Evolutionary conservation across 2,329 filamentous ascomycete species (phyloP), one percentile per base, ranked within the genome.

Genomic region (Xylaria hypoxylon): DNA sequence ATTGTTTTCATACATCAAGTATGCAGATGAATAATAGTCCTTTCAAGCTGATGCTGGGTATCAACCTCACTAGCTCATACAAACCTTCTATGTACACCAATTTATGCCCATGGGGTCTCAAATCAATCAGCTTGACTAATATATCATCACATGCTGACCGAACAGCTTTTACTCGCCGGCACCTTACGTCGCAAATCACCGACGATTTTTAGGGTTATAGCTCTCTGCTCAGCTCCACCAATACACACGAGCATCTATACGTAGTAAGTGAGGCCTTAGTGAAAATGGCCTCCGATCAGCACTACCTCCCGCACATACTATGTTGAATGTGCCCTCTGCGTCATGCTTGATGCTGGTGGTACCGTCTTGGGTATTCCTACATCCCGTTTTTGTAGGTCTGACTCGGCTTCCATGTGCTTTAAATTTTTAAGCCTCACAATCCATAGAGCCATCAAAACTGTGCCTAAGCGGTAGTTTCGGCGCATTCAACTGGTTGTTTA

Each of bases 1-100:
- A 15, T 19, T 62, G 31, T 52, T 40, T 42, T 59, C 40, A 40
- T 59, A 51, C n/a, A 33, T 48, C 15, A 24, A 13, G 13, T 38
- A 24, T 53, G 17, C 5, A 59, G 31, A 26, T 47, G 10, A 22
- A 47, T 19, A 44, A 17, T 24, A 44, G 17, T 31, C 42, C 19
- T 40, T 40, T 48, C 40, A 55, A 33, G 33, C 13, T 40, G n/a
- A 13, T 38, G 31, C 55, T 24, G 22, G 19, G 47, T 24, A 52
- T n/a, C 7, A 40, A 50, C 42, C 38, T 48, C 7, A 22, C 31
- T 15, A 2, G 8, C 15, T 4, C 26, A 58, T 45, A 47, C 15
- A 35, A 33, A 15, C 10, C 42, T 56, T 17, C 19, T 28, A n/a
- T n/a, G n/a, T n/a, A 52, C 44, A 42, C 22, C 35, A n/a, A 22